These are phyloP conservation scores for Suillus clintonianus DNA, from an alignment of 768 basidiomycete genomes.

Conservation along the genomic window DNA sequence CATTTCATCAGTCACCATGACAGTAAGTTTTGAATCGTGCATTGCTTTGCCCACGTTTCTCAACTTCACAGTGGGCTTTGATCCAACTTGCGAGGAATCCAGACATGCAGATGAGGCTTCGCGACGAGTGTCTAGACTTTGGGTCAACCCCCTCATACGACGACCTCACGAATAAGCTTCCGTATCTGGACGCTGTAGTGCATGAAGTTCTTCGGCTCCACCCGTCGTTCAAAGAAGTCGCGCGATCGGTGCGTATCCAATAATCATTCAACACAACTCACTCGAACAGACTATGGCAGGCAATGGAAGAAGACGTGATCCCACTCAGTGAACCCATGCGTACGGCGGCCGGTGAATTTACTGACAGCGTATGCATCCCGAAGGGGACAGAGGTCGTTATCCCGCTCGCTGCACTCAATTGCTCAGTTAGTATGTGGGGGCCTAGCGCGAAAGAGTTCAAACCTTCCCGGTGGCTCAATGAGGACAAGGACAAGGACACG, in stretches of 20 bases:
- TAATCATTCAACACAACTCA: too few species aligned
- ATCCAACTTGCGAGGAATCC: constrained; percentile 28
- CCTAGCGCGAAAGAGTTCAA: constrained; percentile 41
- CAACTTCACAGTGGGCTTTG: constrained; percentile 34
- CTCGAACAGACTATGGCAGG: constrained; percentile 23
- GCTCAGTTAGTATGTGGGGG: constrained; percentile 45
- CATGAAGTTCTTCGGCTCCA: constrained; percentile 42
- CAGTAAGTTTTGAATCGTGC: neutral
- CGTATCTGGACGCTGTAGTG: constrained; percentile 44
- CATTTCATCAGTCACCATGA: constrained; percentile 7
- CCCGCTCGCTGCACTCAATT: constrained; percentile 43
- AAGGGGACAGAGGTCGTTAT: constrained; percentile 41
- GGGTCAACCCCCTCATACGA: constrained; percentile 40
- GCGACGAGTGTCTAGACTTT: constrained; percentile 29
- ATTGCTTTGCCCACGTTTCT: neutral
- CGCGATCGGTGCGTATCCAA: constrained; percentile 30
- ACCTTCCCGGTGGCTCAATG: constrained; percentile 44
- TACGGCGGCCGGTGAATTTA: constrained; percentile 25
- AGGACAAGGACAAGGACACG: constrained; percentile 27
- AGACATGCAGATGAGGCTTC: constrained; percentile 26
- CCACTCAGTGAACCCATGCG: constrained; percentile 36
- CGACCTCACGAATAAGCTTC: constrained; percentile 36
- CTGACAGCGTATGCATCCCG: constrained; percentile 36
- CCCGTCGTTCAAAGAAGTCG: constrained; percentile 31
- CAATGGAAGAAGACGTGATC: constrained; percentile 39